Conservation (phyloP, 306 rosid genomes). For the Quillaja saponaria region DNA sequence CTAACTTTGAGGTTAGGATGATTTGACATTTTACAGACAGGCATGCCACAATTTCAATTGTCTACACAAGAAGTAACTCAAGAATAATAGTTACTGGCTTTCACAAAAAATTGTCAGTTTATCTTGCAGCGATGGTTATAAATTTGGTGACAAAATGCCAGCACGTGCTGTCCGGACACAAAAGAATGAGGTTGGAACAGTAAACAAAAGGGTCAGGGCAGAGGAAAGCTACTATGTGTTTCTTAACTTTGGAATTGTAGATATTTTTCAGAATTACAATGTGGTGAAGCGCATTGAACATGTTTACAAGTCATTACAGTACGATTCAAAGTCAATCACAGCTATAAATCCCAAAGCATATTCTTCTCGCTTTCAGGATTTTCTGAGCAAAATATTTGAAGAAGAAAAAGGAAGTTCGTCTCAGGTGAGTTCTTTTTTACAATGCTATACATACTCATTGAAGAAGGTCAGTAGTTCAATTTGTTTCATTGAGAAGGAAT, state of each 20-base stretch:
- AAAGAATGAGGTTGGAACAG: conserved; percentile 30
- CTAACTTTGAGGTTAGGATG: neutral
- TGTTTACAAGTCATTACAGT: conserved; percentile 44
- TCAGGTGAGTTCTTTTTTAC: conserved; percentile 3
- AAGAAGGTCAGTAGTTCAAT: neutral
- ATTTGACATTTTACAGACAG: neutral
- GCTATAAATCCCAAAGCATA: conserved; percentile 49
- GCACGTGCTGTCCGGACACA: conserved; percentile 31
- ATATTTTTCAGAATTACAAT: conserved; percentile 39
- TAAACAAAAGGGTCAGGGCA: conserved; percentile 14
- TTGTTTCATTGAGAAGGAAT: neutral
- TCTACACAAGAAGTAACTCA: neutral
- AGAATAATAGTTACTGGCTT: neutral
- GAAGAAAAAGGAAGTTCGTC: conserved; percentile 16
- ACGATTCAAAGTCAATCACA: conserved; percentile 33
- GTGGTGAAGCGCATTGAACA: conserved; percentile 44
- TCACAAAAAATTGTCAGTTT: neutral
- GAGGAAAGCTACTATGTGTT: conserved; percentile 39
- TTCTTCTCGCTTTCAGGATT: conserved; percentile 48
- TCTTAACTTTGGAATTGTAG: conserved; percentile 36
- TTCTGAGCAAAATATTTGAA: conserved; percentile 37
- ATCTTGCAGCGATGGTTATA: conserved; percentile 2
- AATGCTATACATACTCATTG: neutral
- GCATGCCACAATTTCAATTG: neutral
- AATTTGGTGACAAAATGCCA: conserved; percentile 38